phyloP scores from a whole-genome alignment of 352 stramenopile genomes.

The Pythium plurisporium region DNA sequence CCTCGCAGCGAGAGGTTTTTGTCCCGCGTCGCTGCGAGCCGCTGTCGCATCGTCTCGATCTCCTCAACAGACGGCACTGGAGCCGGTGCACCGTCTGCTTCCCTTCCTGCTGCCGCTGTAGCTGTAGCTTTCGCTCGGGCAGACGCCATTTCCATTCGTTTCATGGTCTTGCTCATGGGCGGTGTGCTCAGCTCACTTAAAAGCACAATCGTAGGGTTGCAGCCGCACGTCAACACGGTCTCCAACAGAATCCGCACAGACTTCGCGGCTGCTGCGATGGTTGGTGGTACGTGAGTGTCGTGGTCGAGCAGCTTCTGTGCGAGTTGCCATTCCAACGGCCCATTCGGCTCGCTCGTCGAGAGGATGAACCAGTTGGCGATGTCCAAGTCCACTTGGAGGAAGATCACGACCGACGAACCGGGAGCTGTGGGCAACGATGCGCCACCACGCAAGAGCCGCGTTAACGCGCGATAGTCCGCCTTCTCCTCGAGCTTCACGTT shows the following conservation, averaged over 20 bases:
- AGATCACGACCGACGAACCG: conserved; percentile 20
- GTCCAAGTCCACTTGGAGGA: conserved; percentile 69
- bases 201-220: conserved; percentile 31
- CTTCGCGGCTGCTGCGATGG: conserved; percentile 23
- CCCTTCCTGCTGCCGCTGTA: not conserved
- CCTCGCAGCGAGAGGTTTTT: conserved; percentile 27
- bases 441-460: no score
- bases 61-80: conserved; percentile 15
- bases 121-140: not conserved
- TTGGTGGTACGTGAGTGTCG: conserved; percentile 35
- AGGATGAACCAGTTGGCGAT: conserved; percentile 66
- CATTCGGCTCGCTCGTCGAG: not conserved
- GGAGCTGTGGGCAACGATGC: not conserved
- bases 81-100: not conserved
- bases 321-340: conserved; percentile 35
- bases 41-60: conserved; percentile 16
- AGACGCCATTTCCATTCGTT: conserved; percentile 22
- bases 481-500: conserved; percentile 36
- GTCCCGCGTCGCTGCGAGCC: conserved; percentile 5
- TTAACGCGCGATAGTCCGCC: conserved; percentile 25
- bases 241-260: conserved; percentile 27
- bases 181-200: conserved; percentile 46
- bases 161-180: conserved; percentile 42
- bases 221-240: not conserved
- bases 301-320: conserved; percentile 41